Conservation (phyloP, 2,329 filamentous ascomycete genomes). For the Aspergillus costaricaensis region DNA sequence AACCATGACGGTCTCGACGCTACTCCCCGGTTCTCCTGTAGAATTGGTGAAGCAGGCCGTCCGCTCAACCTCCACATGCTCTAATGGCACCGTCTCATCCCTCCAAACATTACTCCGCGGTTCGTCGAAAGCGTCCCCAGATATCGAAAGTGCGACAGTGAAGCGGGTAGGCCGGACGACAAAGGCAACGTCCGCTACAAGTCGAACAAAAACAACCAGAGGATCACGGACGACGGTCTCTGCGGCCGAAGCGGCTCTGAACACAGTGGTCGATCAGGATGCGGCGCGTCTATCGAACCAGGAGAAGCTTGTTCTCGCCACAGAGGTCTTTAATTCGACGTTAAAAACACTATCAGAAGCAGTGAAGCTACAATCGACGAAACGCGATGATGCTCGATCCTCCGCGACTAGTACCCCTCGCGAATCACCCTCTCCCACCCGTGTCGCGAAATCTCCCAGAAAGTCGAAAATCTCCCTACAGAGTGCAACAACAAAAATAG, state of each 20-base stretch:
- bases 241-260: constrained; percentile 29
- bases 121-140: constrained; percentile 23
- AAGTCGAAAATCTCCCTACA: constrained; percentile 22
- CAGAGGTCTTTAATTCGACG: constrained; percentile 49
- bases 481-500: constrained; percentile 10
- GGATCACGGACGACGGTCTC: constrained; percentile 30
- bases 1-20: constrained; percentile 36
- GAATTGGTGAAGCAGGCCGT: constrained; percentile 58
- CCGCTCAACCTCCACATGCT: constrained; percentile 57
- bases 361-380: constrained; percentile 33
- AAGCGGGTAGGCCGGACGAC: constrained; percentile 28
- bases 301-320: constrained; percentile 46
- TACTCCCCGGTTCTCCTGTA: constrained; percentile 33
- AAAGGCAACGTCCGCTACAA: constrained; percentile 26
- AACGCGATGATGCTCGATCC: constrained; percentile 17
- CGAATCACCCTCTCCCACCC: constrained; percentile 35
- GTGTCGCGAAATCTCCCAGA: constrained; percentile 24
- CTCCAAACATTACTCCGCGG: constrained; percentile 43
- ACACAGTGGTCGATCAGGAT: constrained; percentile 29
- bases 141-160: constrained; percentile 22
- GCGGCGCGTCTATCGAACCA: constrained; percentile 34
- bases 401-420: constrained; percentile 21
- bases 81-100: constrained; percentile 43
- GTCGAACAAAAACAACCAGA: constrained; percentile 27
- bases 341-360: constrained; percentile 47